Base-by-base conservation (phyloP, 805 yeast species). In the Candida coleopterorum region DNA sequence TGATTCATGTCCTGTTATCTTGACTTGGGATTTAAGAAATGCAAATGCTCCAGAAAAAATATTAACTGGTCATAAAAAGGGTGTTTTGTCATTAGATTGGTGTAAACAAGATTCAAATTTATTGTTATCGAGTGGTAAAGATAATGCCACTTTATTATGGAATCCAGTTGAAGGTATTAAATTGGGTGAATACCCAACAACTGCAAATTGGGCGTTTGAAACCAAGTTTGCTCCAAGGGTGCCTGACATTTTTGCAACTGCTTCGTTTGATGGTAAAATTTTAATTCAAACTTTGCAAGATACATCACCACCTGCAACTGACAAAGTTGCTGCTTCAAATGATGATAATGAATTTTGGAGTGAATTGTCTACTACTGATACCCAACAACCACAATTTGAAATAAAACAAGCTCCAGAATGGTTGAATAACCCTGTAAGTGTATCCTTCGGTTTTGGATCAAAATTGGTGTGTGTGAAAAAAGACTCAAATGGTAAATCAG, bases 11-110 rank as follows among this genome's bases (percentile, higher is more conserved):
- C 95, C 98, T 9, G 73, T 84, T 22, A 79, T 93, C 37, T 64
- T 87, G 45, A 70, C 90, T 11, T 93, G 98, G 98, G 97, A 93
- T 65, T 72, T 93, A 55, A 78, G 97, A 60, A 90, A 93, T 56
- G 79, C 96, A 20, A 82, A 84, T 52, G 86, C 83, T n/a, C 99
- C 99, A 7, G 88, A 86, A 54, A 64, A 63, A 40, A 67, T 83
- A 24, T 60, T 89, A 50, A 62, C 60, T 32, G 96, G 97, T 38
- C 97, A 90, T 58, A 74, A 77, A 33, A 83, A 84, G 60, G 98
- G 97, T 25, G 80, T 93, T 14, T 61, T 90, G 36, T 85, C 96
- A 7, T 64, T 93, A 38, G 97, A 93, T 56, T 93, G 99, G 99
- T 87, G 96, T 60, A 59, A 68, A 31, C 81, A 79, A 48, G 99